phyloP scores from a whole-genome alignment of 148 eudicot species.

The Diospyros lotus region DNA sequence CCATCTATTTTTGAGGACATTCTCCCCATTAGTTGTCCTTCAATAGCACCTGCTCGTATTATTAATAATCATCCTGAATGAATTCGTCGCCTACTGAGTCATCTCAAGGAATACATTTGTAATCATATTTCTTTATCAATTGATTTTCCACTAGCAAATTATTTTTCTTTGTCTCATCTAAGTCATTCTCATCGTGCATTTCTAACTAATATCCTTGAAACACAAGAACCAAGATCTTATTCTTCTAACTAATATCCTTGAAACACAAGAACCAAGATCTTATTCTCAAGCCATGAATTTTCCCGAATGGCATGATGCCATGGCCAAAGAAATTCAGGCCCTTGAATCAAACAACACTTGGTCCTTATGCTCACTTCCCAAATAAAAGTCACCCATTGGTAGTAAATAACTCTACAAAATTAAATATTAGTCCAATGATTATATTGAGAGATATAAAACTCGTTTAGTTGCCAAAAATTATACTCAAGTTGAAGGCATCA shows the following conservation, averaged over 20 bases:
- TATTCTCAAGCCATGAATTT: neutral
- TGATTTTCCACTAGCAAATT: neutral
- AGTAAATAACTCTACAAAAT: no score
- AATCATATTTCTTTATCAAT: neutral
- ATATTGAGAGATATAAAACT: constrained; percentile 7
- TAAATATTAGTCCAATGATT: neutral
- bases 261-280: neutral
- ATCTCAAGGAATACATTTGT: constrained; percentile 2
- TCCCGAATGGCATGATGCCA: no score
- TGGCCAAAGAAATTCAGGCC: neutral
- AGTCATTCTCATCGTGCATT: neutral
- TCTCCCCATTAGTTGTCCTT: no score
- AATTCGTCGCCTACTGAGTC: neutral
- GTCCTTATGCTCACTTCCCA: neutral
- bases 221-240: neutral
- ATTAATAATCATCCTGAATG: no score
- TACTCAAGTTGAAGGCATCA: constrained; percentile 7
- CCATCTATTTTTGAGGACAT: no score
- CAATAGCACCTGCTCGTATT: no score
- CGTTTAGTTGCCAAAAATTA: neutral
- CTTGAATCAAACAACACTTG: no score
- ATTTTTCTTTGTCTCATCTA: neutral
- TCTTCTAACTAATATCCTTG: constrained; percentile 3
- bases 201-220: constrained; percentile 5
- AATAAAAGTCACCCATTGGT: neutral